A percentile compares a stretch with the other conserved stretches of the same genome.
These are phyloP conservation scores for Daphne laureola DNA, from an alignment of 441 rosid species.

Conservation along the genomic window DNA sequence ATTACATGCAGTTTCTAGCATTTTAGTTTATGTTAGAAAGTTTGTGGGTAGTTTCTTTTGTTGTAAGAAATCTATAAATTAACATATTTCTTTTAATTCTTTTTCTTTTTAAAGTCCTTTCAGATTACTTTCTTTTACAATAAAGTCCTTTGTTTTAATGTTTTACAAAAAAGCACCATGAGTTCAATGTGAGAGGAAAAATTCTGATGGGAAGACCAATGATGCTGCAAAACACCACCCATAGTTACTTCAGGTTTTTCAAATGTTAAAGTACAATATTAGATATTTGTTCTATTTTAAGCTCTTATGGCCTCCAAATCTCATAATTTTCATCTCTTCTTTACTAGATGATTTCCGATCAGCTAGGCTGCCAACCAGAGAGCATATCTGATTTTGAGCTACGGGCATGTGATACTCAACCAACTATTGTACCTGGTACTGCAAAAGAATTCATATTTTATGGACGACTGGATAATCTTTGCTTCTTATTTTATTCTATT, in stretches of 20 bases:
- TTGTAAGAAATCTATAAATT: too few relatives aligned
- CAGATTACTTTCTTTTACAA: too few relatives aligned
- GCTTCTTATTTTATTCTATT: conserved; percentile 92
- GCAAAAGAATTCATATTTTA: conserved; percentile 84
- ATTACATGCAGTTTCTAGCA: too few relatives aligned
- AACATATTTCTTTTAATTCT: too few relatives aligned
- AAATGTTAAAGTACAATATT: not conserved
- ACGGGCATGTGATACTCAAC: conserved; percentile 98
- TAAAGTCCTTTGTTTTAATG: too few relatives aligned
- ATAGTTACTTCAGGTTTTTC: conserved; percentile 60
- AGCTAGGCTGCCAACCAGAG: conserved; percentile 57
- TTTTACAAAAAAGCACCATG: too few relatives aligned
- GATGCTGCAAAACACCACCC: conserved; percentile 57
- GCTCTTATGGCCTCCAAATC: conserved; percentile 7
- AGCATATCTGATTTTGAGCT: conserved; percentile 92
- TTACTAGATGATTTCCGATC: conserved; percentile 56
- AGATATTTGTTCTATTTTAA: not conserved
- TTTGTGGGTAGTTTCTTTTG: too few relatives aligned
- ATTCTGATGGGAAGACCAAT: conserved; percentile 17
- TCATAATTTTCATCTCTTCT: conserved; percentile 12
- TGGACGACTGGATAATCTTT: conserved; percentile 97
- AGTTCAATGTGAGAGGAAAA: conserved; percentile 27
- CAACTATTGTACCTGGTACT: conserved; percentile 77
- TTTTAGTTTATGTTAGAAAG: too few relatives aligned
- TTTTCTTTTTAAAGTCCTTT: too few relatives aligned